Conservation (phyloP, 2,329 filamentous ascomycete species). For the Microcera coccophila region DNA sequence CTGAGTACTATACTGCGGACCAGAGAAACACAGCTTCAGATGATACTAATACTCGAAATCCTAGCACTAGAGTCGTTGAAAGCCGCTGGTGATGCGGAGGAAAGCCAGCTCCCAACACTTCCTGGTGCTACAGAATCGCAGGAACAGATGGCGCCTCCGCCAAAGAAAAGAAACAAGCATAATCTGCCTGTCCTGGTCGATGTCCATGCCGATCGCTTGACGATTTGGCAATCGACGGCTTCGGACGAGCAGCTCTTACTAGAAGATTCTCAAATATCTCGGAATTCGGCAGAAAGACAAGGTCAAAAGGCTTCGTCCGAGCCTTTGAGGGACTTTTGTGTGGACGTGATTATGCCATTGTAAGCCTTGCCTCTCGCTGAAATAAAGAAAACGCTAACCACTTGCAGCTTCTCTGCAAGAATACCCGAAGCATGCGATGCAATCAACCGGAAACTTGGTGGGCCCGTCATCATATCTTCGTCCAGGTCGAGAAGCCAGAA, state of each 20-base stretch:
- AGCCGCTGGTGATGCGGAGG: constrained; percentile 37
- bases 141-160: constrained; percentile 26
- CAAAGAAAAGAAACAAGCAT: constrained; percentile 58
- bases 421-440: constrained; percentile 67
- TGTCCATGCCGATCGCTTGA: constrained; percentile 70
- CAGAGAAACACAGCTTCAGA: constrained; percentile 74
- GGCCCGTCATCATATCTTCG: constrained; percentile 58
- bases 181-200: constrained; percentile 66
- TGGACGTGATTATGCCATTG: constrained; percentile 79
- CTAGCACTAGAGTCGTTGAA: constrained; percentile 62
- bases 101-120: constrained; percentile 46
- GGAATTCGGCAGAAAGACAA: constrained; percentile 31
- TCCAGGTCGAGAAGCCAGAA: constrained; percentile 49
- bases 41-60: constrained; percentile 75
- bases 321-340: constrained; percentile 69
- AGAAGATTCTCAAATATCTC: constrained; percentile 44
- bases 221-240: constrained; percentile 78
- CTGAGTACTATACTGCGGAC: constrained; percentile 64
- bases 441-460: constrained; percentile 73
- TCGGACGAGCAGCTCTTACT: constrained; percentile 53
- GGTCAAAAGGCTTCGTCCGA: constrained; percentile 49
- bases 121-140: constrained; percentile 35
- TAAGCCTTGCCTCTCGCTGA: constrained; percentile 38
- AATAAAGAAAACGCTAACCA: constrained; percentile 32
- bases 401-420: constrained; percentile 64